A percentile compares a stretch with the other conserved stretches of the same genome.
These are phyloP conservation scores for Aeminium ludgeri DNA, from an alignment of 495 filamentous ascomycete species.

Conservation along the genomic window DNA sequence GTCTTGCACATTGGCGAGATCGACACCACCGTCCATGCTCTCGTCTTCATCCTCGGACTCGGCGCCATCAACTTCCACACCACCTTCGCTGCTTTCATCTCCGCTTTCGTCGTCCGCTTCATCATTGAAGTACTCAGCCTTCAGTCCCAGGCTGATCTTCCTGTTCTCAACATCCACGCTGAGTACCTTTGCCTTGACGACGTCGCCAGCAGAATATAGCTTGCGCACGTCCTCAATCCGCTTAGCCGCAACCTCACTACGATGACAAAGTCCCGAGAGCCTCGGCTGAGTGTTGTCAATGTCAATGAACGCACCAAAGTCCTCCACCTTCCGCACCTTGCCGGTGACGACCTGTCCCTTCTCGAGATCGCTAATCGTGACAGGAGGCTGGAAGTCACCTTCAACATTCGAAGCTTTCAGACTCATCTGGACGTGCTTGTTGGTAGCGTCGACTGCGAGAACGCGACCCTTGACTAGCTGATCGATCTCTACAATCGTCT, in stretches of 20 bases:
- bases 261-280: constrained; percentile 82
- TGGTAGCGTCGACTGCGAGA: constrained; percentile 41
- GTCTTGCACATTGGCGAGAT: constrained; percentile 22
- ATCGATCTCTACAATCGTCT: constrained; percentile 64
- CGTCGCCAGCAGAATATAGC: constrained; percentile 73
- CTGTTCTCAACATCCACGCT: constrained; percentile 55
- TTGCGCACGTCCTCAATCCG: constrained; percentile 60
- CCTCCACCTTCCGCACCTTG: constrained; percentile 79
- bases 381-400: constrained; percentile 52
- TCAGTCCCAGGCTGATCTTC: constrained; percentile 74
- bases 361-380: constrained; percentile 54
- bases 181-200: constrained; percentile 75
- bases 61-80: constrained; percentile 32
- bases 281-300: constrained; percentile 60
- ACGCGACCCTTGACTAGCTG: constrained; percentile 82
- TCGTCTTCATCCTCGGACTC: constrained; percentile 28
- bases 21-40: constrained; percentile 13
- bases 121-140: constrained; percentile 74
- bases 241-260: constrained; percentile 73
- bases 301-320: constrained; percentile 87
- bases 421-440: constrained; percentile 67
- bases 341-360: constrained; percentile 69
- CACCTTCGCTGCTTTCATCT: constrained; percentile 27
- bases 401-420: constrained; percentile 72
- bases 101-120: constrained; percentile 26